Evolutionary conservation across 2,329 filamentous ascomycete genomes (phyloP).

Genomic region (Colletotrichum sp.): DNA sequence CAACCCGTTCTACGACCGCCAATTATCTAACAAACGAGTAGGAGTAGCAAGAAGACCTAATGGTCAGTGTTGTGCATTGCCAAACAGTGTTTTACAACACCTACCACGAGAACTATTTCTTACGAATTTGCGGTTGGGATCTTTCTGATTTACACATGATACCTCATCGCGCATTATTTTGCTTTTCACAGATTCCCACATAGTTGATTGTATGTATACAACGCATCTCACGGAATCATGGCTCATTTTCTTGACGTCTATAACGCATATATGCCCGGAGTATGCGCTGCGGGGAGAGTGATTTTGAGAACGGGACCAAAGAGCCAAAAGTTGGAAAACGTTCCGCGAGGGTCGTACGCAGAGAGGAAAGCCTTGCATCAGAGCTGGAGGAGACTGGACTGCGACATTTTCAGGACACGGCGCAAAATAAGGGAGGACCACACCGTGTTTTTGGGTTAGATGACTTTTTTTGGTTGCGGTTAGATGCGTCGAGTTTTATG

Average conservation of each 20-base stretch:
- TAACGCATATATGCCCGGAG: slow-evolving; percentile 24
- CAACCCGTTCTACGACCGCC: neutral
- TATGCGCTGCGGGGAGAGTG: slow-evolving; percentile 17
- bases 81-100: neutral
- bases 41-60: slow-evolving; percentile 27
- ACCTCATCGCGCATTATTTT: slow-evolving; percentile 17
- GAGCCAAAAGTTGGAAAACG: neutral
- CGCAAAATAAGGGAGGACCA: neutral
- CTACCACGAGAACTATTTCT: neutral
- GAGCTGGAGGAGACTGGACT: neutral
- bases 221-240: slow-evolving; percentile 3
- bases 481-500: neutral
- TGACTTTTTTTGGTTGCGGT: neutral
- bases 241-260: slow-evolving; percentile 1
- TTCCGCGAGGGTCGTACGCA: neutral
- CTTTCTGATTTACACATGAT: slow-evolving; percentile 31
- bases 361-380: neutral
- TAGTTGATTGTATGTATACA: neutral
- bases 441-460: neutral
- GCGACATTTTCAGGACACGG: neutral
- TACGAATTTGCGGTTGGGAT: neutral
- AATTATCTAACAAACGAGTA: neutral
- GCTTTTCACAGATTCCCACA: slow-evolving; percentile 15
- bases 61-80: neutral
- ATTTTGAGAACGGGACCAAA: neutral